Percentiles rank a stretch among this genome's conserved stretches.
Evolutionary conservation across 2,329 filamentous ascomycete genomes (phyloP).

Genomic region (Claviceps citrina): DNA sequence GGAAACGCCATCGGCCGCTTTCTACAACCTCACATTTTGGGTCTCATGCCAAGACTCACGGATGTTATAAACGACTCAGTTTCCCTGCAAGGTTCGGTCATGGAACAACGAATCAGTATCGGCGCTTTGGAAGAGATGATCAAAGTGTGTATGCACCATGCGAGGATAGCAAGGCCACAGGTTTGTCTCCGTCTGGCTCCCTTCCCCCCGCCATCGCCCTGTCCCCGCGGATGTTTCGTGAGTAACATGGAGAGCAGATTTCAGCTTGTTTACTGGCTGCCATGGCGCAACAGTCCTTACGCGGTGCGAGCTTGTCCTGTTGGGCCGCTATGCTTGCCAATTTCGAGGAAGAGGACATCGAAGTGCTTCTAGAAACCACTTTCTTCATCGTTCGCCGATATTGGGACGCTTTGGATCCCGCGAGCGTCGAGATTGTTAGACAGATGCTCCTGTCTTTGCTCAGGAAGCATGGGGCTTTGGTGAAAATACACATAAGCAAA

Average conservation of each 20-base stretch:
- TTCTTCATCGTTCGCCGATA: slow-evolving; percentile 75
- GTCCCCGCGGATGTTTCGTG: background rate
- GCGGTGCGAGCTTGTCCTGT: slow-evolving; percentile 62
- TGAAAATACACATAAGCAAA: slow-evolving; percentile 54
- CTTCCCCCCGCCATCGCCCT: too few species aligned
- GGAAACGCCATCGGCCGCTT: slow-evolving; percentile 53
- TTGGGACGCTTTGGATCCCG: slow-evolving; percentile 52
- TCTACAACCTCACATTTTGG: slow-evolving; percentile 69
- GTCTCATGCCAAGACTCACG: slow-evolving; percentile 70
- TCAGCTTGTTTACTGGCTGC: slow-evolving; percentile 84
- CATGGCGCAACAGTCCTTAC: slow-evolving; percentile 57
- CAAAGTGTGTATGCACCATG: slow-evolving; percentile 53
- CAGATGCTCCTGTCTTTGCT: slow-evolving; percentile 51
- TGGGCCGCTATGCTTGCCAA: slow-evolving; percentile 68
- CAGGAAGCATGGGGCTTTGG: slow-evolving; percentile 40
- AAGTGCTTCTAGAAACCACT: slow-evolving; percentile 69
- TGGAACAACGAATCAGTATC: slow-evolving; percentile 64
- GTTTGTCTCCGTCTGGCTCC: slow-evolving; percentile 28
- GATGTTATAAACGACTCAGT: slow-evolving; percentile 57
- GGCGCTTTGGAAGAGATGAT: slow-evolving; percentile 82
- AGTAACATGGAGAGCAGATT: slow-evolving; percentile 37
- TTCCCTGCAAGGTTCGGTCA: slow-evolving; percentile 34
- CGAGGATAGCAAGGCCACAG: slow-evolving; percentile 72
- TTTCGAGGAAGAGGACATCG: slow-evolving; percentile 64
- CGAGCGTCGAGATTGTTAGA: slow-evolving; percentile 43